Evolutionary conservation across 2,329 filamentous ascomycete genomes (phyloP), one percentile per base, ranked within the genome.

Genomic region (Xylariaceae sp.): DNA sequence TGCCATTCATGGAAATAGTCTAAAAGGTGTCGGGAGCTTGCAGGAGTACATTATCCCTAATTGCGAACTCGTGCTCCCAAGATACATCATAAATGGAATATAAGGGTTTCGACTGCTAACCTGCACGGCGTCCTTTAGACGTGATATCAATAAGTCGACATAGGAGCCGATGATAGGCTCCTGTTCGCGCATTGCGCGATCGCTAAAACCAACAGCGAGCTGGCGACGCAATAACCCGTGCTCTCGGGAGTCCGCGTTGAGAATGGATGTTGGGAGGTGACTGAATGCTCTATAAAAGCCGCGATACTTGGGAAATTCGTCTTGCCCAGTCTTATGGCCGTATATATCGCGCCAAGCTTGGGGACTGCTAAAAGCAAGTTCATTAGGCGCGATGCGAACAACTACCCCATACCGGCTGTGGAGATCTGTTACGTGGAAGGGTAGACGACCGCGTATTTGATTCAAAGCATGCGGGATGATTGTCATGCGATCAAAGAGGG

Each of bases 311-410:
- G 60, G 40, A 21, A 73, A 63, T 58, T 75, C 73, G 1, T 49
- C 53, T 16, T 61, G 57, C 12, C 66, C 65, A 2, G 58, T 58
- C 41, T 69, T 69, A 53, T 75, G 71, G 17, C 75, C 74, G 61
- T 75, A 76, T 39, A 77, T 76, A 39, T 77, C 75, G 45, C 66
- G 69, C 74, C 74, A 77, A 1, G 74, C 74, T 29, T 70, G 64
- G 2, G 71, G 61, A 72, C 74, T 56, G 16, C 64, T 67, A 54
- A 74, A 80, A 6, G 71, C 71, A 12, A 81, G 70, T 58, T 79
- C 75, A 45, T 74, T 66, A 0, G 78, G 78, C 2, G 67, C 65
- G 26, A 78, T 59, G 6, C 78, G 75, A 14, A 81, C 74, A 1
- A 78, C 67, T 0, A 69, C 60, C 3, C 78, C 78, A 45, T 78